phyloP scores from a whole-genome alignment of 768 basidiomycete genomes.

The Cyathus striatus region DNA sequence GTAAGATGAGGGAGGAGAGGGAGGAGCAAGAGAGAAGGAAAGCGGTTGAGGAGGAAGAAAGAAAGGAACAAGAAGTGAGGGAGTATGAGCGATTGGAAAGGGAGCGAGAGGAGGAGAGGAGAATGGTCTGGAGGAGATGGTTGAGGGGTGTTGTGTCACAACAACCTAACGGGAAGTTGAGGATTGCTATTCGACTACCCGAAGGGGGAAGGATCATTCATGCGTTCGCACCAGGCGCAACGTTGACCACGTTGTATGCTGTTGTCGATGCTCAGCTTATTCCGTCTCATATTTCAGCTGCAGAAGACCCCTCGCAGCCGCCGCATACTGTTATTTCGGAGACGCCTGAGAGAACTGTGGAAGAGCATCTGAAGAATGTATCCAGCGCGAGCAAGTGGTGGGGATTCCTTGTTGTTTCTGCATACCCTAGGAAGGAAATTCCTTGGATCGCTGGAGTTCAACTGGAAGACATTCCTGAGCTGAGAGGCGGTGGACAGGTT shows the following conservation, averaged over 20 bases:
- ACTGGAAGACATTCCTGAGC: slow-evolving; percentile 40
- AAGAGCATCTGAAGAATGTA: slow-evolving; percentile 16
- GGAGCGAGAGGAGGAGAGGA: slow-evolving; percentile 15
- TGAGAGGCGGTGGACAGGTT: slow-evolving; percentile 59
- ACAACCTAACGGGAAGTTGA: slow-evolving; percentile 16
- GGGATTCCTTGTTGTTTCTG: slow-evolving; percentile 63
- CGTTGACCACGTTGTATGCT: slow-evolving; percentile 63
- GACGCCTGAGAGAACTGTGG: slow-evolving; percentile 31
- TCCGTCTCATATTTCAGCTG: slow-evolving; percentile 29
- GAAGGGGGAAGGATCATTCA: slow-evolving; percentile 54
- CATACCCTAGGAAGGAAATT: slow-evolving; percentile 69
- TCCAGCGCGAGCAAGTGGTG: slow-evolving; percentile 46
- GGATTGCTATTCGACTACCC: slow-evolving; percentile 52
- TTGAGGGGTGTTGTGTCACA: slow-evolving; percentile 42
- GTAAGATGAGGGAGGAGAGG: slow-evolving; percentile 39
- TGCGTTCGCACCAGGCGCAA: slow-evolving; percentile 42
- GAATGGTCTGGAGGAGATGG: slow-evolving; percentile 58
- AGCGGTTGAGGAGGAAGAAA: slow-evolving; percentile 41
- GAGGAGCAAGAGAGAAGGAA: slow-evolving; percentile 27
- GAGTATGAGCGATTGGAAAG: slow-evolving; percentile 12
- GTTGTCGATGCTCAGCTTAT: slow-evolving; percentile 63
- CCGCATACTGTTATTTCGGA: slow-evolving; percentile 30
- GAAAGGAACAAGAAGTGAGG: slow-evolving; percentile 36
- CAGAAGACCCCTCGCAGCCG: slow-evolving; percentile 36
- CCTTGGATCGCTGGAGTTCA: slow-evolving; percentile 35